A percentile compares a stretch with the other conserved stretches of the same genome.
These are phyloP conservation scores for Mucor indicus DNA, from an alignment of 371 early-diverging fungal species.

Conservation along the genomic window DNA sequence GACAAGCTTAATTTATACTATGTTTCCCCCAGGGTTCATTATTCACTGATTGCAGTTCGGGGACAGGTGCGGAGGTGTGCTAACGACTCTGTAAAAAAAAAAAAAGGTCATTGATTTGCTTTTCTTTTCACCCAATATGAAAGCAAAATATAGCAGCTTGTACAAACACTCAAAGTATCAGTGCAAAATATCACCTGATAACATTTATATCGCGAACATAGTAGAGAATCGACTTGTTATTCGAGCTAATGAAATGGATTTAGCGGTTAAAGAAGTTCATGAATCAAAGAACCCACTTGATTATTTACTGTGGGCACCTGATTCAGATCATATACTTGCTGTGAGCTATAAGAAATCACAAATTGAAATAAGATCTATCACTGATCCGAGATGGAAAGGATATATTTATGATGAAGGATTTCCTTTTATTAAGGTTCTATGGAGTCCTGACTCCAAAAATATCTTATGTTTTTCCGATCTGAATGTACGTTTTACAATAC, in stretches of 20 bases:
- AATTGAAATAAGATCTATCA: slow-evolving; percentile 62
- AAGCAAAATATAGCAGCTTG: slow-evolving; percentile 36
- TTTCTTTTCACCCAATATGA: slow-evolving; percentile 1
- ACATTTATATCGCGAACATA: slow-evolving; percentile 63
- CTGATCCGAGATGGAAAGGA: slow-evolving; percentile 64
- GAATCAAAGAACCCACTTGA: slow-evolving; percentile 48
- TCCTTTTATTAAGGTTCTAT: slow-evolving; percentile 54
- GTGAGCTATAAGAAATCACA: slow-evolving; percentile 49
- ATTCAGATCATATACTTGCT: slow-evolving; percentile 57
- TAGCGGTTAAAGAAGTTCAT: slow-evolving; percentile 63
- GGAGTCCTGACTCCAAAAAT: slow-evolving; percentile 63
- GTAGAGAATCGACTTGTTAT: slow-evolving; percentile 72
- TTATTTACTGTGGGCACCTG: slow-evolving; percentile 66
- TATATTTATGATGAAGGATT: slow-evolving; percentile 60
- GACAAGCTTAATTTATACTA: too few relatives aligned
- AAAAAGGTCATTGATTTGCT: too few relatives aligned
- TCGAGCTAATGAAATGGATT: slow-evolving; percentile 40
- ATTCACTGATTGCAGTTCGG: too few relatives aligned
- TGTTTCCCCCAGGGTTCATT: too few relatives aligned
- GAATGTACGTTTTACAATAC: slow-evolving; percentile 35
- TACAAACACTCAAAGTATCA: slow-evolving; percentile 66
- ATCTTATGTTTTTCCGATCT: slow-evolving; percentile 66
- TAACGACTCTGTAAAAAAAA: too few relatives aligned
- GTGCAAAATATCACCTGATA: slow-evolving; percentile 65
- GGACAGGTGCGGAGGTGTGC: too few relatives aligned